A percentile compares a stretch with the other conserved stretches of the same genome.
These are phyloP conservation scores for Pulicaria dysenterica DNA, from an alignment of 129 eudicot genomes.

Conservation along the genomic window DNA sequence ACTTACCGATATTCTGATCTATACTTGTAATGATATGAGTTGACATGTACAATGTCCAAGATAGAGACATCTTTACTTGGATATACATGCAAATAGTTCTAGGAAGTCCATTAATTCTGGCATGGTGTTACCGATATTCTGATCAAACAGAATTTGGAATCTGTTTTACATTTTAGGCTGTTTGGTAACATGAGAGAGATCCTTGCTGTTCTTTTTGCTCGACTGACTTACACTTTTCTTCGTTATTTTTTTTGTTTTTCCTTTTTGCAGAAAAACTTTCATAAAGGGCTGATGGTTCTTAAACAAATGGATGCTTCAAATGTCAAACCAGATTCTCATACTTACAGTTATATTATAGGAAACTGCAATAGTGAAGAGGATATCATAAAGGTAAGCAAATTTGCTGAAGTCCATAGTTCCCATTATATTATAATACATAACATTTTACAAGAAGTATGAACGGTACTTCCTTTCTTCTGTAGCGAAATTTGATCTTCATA, in stretches of 20 bases:
- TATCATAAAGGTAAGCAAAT: slow-evolving; percentile 53
- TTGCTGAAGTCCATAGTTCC: slow-evolving; percentile 7
- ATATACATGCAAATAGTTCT: slow-evolving; percentile 11
- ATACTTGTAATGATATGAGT: slow-evolving; percentile 6
- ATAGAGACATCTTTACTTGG: neutral
- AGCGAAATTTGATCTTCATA: no score
- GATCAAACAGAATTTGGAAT: slow-evolving; percentile 12
- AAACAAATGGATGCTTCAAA: slow-evolving; percentile 78
- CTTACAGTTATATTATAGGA: slow-evolving; percentile 76
- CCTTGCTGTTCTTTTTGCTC: slow-evolving; percentile 10
- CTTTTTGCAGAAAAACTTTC: slow-evolving; percentile 59
- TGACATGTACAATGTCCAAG: slow-evolving; percentile 17
- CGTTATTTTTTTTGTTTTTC: slow-evolving; percentile 10
- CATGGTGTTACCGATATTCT: no score
- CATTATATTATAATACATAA: no score
- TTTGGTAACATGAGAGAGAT: slow-evolving; percentile 10
- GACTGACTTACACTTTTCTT: slow-evolving; percentile 24
- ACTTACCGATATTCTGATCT: neutral
- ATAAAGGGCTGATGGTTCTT: slow-evolving; percentile 62
- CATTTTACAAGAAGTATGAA: no score
- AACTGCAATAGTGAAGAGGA: slow-evolving; percentile 62
- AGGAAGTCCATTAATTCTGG: slow-evolving; percentile 6
- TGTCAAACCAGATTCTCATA: slow-evolving; percentile 66
- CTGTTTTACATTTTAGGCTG: slow-evolving; percentile 13
- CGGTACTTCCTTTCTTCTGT: no score